Evolutionary conservation across 495 filamentous ascomycete genomes (phyloP).

Genomic region (Trichoderma erinaceum): DNA sequence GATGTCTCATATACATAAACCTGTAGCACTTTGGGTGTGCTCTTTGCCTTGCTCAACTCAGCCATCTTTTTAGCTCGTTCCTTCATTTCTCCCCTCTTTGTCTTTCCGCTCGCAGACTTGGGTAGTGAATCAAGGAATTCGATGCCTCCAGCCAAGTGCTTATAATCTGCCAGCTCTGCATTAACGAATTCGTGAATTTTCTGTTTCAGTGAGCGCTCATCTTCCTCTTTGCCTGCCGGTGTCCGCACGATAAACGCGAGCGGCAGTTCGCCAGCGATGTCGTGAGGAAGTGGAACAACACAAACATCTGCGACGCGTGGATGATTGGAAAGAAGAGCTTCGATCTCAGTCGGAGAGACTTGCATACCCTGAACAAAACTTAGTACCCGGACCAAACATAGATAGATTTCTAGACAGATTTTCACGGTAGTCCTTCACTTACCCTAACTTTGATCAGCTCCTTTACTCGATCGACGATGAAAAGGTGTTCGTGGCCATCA

Average conservation of each 20-base stretch:
- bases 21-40: not conserved
- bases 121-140: not conserved
- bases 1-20: not conserved
- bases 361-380: not conserved
- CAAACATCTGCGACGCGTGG: not conserved
- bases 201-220: not conserved
- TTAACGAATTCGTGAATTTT: not conserved
- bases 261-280: not conserved
- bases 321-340: not conserved
- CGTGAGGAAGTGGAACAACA: constrained; percentile 1
- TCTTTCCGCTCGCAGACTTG: not conserved
- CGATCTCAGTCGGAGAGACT: not conserved
- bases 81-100: not conserved
- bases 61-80: not conserved
- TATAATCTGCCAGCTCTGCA: not conserved
- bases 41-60: not conserved
- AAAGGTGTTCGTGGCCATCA: constrained; percentile 65
- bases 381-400: not conserved
- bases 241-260: not conserved
- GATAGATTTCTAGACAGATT: not conserved
- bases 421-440: constrained; percentile 17
- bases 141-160: not conserved
- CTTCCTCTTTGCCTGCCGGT: not conserved
- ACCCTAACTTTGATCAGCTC: constrained; percentile 93
- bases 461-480: constrained; percentile 84